phyloP scores from a whole-genome alignment of 257 asterid species.

The Craterostigma plantagineum region DNA sequence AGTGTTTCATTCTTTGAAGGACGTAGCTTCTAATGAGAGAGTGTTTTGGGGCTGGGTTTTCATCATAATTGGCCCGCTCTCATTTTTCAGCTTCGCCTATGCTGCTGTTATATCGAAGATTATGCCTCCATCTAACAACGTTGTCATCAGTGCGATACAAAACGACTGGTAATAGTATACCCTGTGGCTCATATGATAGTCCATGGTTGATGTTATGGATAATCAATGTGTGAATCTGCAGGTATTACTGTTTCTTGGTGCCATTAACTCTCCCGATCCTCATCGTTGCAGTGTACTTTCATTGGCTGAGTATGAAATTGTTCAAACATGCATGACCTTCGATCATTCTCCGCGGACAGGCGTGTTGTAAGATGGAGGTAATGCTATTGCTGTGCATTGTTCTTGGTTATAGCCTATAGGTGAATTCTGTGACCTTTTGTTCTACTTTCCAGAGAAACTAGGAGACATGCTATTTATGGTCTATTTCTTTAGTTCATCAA shows the following conservation, averaged over 20 bases:
- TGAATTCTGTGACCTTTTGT: too few species aligned
- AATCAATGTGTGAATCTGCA: slow-evolving; percentile 13
- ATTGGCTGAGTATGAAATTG: slow-evolving; percentile 78
- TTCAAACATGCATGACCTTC: slow-evolving; percentile 85
- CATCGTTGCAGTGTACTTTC: slow-evolving; percentile 44
- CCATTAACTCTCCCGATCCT: slow-evolving; percentile 64
- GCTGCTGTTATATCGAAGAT: slow-evolving; percentile 45
- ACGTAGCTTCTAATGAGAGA: slow-evolving; percentile 18
- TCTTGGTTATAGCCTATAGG: too few species aligned
- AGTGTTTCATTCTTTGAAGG: slow-evolving; percentile 7
- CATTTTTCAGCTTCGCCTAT: slow-evolving; percentile 21
- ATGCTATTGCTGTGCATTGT: too few species aligned
- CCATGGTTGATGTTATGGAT: background rate
- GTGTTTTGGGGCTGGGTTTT: slow-evolving; percentile 37
- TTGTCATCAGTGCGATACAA: slow-evolving; percentile 30
- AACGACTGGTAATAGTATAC: slow-evolving; percentile 29
- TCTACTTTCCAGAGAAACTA: too few species aligned
- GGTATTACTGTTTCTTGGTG: slow-evolving; percentile 74
- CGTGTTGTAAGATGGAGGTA: too few species aligned
- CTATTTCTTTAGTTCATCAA: too few species aligned
- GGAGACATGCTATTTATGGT: too few species aligned
- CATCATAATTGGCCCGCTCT: slow-evolving; percentile 23
- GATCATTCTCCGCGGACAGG: too few species aligned
- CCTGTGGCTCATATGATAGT: background rate
- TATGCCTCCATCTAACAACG: slow-evolving; percentile 31